Base-by-base conservation (phyloP, 192 early-diverging fungal genomes). In the Endogone sp. region DNA sequence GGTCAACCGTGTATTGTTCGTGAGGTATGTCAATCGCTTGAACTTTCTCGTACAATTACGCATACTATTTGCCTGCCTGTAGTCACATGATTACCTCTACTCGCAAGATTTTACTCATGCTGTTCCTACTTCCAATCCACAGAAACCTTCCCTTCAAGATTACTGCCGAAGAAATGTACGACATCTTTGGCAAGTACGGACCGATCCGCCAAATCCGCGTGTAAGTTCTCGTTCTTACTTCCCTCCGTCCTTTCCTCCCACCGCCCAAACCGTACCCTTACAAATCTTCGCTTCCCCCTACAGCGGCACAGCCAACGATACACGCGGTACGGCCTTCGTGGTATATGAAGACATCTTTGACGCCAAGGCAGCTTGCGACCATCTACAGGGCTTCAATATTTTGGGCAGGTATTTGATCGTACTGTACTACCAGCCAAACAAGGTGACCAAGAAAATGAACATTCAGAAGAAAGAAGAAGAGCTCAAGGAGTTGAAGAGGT, bases 321-420 rank as follows among this genome's bases (percentile, higher is more conserved):
- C 97, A 4, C 85, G 86, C 60, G 97, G 97, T 57, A 95, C 95
- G 20, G 97, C 95, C 16, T 99, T 93, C 81, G 97, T 99, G 23
- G 91, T 98, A 2, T 98, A 96, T 69, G 97, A 99, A 71, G 97
- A 99, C 69, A 97, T 99, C 6, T 95, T 93, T 72, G 97, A 99
- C 68, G 94, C 95, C 29, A 99, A 99, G 78, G 90, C 91, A 21
- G 97, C 97, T 0, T 97, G 94, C 74, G 95, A 98, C 64, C 95
- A 98, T 75, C 73, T 99, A 21, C 90, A 90, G 58, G 97, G 97
- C 55, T 99, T 96, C 79, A 99, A 99, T 73, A 91, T 99, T 31
- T 88, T 94, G 82, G 93, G 94, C 1, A 82, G 97, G 69, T 99
- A 99, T 71, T 71, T 99, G 74, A 94, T 99, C 56, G 94, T 99